Conservation (phyloP, 768 basidiomycete species). For the Panaeolus cyanescens region DNA sequence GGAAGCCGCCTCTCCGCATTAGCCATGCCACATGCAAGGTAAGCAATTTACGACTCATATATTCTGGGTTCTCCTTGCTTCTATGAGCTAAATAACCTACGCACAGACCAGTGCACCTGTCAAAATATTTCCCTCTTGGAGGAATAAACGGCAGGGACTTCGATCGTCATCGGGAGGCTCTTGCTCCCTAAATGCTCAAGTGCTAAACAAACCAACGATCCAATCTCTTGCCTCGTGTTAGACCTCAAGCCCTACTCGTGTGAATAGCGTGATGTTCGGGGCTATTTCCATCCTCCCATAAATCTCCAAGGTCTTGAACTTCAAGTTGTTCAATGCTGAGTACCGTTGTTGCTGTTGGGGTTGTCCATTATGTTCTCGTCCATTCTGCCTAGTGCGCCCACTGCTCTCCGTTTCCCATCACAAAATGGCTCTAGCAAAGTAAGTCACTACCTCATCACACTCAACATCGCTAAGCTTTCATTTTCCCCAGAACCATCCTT, state of each 20-base stretch:
- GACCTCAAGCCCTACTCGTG: conserved; percentile 41
- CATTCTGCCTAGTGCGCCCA: conserved; percentile 21
- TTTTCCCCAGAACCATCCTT: conserved; percentile 5
- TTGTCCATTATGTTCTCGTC: conserved; percentile 30
- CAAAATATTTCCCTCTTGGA: conserved; percentile 19
- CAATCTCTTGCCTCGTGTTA: conserved; percentile 35
- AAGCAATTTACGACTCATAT: neutral
- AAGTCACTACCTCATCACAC: neutral
- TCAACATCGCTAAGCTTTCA: neutral
- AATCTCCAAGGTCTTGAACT: conserved; percentile 16
- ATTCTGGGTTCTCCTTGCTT: conserved; percentile 3
- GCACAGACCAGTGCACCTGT: conserved; percentile 14
- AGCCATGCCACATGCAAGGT: conserved; percentile 2
- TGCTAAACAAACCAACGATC: conserved; percentile 2
- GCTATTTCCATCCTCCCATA: conserved; percentile 20
- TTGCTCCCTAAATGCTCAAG: conserved; percentile 12
- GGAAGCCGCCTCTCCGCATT: neutral
- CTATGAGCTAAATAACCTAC: conserved; percentile 10
- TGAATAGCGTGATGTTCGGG: conserved; percentile 26
- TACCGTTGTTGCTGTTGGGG: conserved; percentile 5
- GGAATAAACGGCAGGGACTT: conserved; percentile 7
- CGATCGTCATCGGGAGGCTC: conserved; percentile 13
- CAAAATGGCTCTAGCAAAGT: conserved; percentile 29
- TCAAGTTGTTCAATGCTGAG: conserved; percentile 25
- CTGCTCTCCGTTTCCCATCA: conserved; percentile 14